These are phyloP conservation scores for Spizellomyces sp. DNA, from an alignment of 192 early-diverging fungal genomes.

Conservation along the genomic window DNA sequence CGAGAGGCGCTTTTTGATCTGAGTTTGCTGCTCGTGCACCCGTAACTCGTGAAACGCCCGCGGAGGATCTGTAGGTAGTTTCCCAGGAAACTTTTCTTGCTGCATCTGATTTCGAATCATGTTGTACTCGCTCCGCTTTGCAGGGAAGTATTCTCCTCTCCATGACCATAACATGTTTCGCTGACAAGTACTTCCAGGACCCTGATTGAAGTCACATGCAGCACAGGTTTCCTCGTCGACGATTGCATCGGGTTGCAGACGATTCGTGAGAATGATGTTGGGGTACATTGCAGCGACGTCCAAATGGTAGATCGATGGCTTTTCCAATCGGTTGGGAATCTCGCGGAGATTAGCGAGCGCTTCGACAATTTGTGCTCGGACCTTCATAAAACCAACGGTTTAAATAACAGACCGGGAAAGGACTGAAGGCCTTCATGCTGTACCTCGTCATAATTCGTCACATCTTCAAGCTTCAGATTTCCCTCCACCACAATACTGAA, in stretches of 20 bases:
- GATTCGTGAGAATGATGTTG: constrained; percentile 98
- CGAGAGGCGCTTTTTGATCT: constrained; percentile 77
- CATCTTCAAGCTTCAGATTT: constrained; percentile 71
- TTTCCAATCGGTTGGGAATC: constrained; percentile 71
- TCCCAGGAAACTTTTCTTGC: constrained; percentile 76
- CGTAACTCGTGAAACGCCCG: constrained; percentile 72
- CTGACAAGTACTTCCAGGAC: constrained; percentile 84
- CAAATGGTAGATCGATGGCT: constrained; percentile 94
- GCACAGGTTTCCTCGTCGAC: constrained; percentile 87
- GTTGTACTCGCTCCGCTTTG: constrained; percentile 83
- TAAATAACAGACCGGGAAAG: too few species aligned
- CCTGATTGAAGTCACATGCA: constrained; percentile 88
- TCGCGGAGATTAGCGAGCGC: constrained; percentile 78
- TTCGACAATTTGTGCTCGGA: constrained; percentile 62
- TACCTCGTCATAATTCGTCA: constrained; percentile 91
- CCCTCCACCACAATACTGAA: constrained; percentile 90
- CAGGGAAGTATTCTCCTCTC: constrained; percentile 95
- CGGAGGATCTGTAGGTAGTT: constrained; percentile 41
- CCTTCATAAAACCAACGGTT: constrained; percentile 38
- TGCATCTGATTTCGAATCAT: constrained; percentile 90
- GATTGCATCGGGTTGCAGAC: constrained; percentile 96
- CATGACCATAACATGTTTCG: constrained; percentile 95
- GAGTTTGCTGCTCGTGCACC: constrained; percentile 64
- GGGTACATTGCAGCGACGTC: constrained; percentile 99
- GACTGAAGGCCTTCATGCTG: not conserved